phyloP scores from a whole-genome alignment of 2,329 filamentous ascomycete species.

The Cladosporium sp. region DNA sequence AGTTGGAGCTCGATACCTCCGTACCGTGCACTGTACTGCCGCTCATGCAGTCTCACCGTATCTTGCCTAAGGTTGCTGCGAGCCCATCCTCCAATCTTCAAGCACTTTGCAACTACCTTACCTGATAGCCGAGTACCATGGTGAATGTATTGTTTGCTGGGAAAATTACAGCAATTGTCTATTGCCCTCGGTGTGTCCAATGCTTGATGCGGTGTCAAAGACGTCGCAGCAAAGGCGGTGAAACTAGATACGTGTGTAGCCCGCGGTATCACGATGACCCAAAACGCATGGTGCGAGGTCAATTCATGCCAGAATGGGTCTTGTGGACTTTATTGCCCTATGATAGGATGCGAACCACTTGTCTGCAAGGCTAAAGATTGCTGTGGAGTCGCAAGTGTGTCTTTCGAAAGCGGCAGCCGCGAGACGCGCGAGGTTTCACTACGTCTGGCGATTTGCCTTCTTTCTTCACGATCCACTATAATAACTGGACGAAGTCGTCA shows the following conservation, averaged over 20 bases:
- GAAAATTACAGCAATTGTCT: background rate
- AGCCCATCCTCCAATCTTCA: no score
- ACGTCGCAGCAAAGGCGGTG: background rate
- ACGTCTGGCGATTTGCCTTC: background rate
- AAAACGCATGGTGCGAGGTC: background rate
- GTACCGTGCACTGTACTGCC: background rate
- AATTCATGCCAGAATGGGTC: background rate
- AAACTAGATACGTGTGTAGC: background rate
- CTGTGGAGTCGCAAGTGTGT: conserved; percentile 6
- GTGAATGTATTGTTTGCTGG: background rate
- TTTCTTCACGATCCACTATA: background rate
- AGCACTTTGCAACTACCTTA: background rate
- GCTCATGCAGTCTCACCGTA: background rate
- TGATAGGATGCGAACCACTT: background rate
- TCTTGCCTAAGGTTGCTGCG: background rate
- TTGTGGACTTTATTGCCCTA: background rate
- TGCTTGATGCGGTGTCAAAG: background rate
- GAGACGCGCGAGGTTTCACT: conserved; percentile 1
- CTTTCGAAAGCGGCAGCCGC: conserved; percentile 7
- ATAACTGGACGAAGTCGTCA: background rate
- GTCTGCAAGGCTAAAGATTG: conserved; percentile 5
- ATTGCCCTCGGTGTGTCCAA: background rate
- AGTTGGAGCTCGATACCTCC: background rate
- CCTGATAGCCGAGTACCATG: background rate
- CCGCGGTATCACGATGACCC: background rate